A percentile compares a stretch with the other conserved stretches of the same genome.
Evolutionary conservation across 2,329 filamentous ascomycete genomes (phyloP).

Genomic region (Cercospora beticola): DNA sequence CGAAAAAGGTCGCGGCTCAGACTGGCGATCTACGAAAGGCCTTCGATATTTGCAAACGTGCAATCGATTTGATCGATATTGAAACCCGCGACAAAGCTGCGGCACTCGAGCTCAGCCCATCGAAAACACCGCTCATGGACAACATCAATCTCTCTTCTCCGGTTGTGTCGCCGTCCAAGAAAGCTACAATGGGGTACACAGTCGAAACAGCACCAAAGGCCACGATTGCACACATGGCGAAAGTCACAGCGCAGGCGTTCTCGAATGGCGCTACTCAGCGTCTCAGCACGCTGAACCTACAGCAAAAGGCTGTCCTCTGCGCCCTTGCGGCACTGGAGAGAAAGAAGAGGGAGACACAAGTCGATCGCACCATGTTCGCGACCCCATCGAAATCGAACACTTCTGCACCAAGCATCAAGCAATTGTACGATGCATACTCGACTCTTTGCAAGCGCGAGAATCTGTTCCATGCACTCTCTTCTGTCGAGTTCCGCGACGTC

Average conservation of each 20-base stretch:
- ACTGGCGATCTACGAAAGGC: slow-evolving; percentile 93
- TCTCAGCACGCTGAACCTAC: slow-evolving; percentile 83
- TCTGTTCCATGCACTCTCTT: slow-evolving; percentile 83
- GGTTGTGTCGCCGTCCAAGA: slow-evolving; percentile 46
- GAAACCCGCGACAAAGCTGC: slow-evolving; percentile 76
- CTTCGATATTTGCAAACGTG: slow-evolving; percentile 88
- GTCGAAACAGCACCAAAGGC: slow-evolving; percentile 81
- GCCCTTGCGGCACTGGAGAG: slow-evolving; percentile 84
- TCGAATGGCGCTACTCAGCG: slow-evolving; percentile 84
- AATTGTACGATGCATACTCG: slow-evolving; percentile 80
- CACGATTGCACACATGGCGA: slow-evolving; percentile 86
- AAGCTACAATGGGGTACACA: slow-evolving; percentile 53
- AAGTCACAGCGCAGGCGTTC: slow-evolving; percentile 84
- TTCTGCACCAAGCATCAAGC: slow-evolving; percentile 75
- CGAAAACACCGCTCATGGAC: slow-evolving; percentile 75
- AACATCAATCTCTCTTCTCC: slow-evolving; percentile 72
- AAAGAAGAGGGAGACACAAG: slow-evolving; percentile 55
- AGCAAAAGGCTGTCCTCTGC: slow-evolving; percentile 94
- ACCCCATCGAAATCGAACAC: slow-evolving; percentile 45
- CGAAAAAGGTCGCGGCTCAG: slow-evolving; percentile 90
- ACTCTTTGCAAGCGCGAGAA: slow-evolving; percentile 81
- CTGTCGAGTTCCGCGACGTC: slow-evolving; percentile 92
- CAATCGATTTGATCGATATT: slow-evolving; percentile 82
- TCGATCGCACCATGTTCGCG: slow-evolving; percentile 34
- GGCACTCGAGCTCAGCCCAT: slow-evolving; percentile 56